Percentiles rank a stretch among this genome's conserved stretches.
phyloP scores from a whole-genome alignment of 345 rosid species.

The Stellera chamaejasme region DNA sequence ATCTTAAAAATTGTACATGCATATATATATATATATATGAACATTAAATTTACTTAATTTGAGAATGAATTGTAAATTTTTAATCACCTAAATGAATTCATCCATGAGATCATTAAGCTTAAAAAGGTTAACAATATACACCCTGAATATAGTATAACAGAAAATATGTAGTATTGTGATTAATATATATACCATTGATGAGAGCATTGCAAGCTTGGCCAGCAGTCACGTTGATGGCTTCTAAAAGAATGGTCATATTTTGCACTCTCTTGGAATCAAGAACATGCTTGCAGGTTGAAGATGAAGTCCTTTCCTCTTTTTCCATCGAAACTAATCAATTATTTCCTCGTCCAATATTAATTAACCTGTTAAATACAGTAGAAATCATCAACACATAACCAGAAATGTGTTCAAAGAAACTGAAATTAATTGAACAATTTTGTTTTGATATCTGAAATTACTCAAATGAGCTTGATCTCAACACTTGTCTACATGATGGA shows the following conservation, averaged over 20 bases:
- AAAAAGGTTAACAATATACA: no score
- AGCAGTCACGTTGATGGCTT: slow-evolving; percentile 59
- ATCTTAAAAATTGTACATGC: no score
- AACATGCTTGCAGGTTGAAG: slow-evolving; percentile 72
- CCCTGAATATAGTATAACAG: no score
- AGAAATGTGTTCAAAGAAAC: not conserved
- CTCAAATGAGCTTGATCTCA: slow-evolving; percentile 93
- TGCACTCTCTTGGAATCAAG: slow-evolving; percentile 91
- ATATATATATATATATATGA: no score
- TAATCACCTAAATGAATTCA: no score
- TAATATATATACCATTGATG: slow-evolving; percentile 43
- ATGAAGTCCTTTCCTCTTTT: slow-evolving; percentile 76
- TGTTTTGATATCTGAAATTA: slow-evolving; percentile 21
- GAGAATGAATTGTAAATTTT: no score
- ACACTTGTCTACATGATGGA: slow-evolving; percentile 77
- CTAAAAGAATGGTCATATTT: slow-evolving; percentile 83
- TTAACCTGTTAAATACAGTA: slow-evolving; percentile 36
- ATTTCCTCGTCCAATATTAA: slow-evolving; percentile 83
- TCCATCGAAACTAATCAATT: slow-evolving; percentile 76
- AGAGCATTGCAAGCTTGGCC: slow-evolving; percentile 79
- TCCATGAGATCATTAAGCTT: no score
- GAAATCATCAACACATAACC: not conserved
- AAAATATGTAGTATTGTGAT: no score
- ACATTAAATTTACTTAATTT: no score
- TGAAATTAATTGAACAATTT: not conserved